These are phyloP conservation scores for Auricularia sp. DNA, from an alignment of 768 basidiomycete species.

Conservation along the genomic window DNA sequence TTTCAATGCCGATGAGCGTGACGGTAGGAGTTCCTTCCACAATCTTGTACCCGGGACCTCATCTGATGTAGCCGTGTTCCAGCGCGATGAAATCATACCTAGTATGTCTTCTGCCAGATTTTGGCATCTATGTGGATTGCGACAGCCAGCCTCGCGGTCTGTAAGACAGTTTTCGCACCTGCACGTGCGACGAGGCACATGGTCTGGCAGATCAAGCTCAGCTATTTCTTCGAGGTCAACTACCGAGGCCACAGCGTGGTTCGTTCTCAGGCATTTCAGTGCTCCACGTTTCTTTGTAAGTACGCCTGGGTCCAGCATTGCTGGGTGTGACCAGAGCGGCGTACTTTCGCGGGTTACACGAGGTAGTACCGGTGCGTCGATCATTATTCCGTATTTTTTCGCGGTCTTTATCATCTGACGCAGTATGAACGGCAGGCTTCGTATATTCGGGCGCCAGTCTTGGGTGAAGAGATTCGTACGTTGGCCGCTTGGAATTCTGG, in stretches of 20 bases:
- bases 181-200: background rate
- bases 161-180: background rate
- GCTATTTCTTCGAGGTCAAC: background rate
- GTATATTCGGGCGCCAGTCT: too few species aligned
- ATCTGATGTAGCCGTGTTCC: background rate
- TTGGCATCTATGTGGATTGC: background rate
- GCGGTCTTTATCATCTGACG: too few species aligned
- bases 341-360: too few species aligned
- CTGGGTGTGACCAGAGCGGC: too few species aligned
- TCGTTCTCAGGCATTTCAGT: background rate
- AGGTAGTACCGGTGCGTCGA: too few species aligned
- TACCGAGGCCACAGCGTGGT: background rate
- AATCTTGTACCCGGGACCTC: background rate
- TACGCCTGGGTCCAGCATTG: background rate
- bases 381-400: too few species aligned
- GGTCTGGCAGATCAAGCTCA: background rate
- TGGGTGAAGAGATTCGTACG: too few species aligned
- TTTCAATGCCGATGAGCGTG: too few species aligned
- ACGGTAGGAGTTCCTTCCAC: too few species aligned
- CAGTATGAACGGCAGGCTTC: too few species aligned
- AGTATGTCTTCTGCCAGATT: background rate
- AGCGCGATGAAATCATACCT: background rate
- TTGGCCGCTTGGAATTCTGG: too few species aligned
- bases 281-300: background rate
- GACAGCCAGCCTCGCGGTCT: background rate